These are phyloP conservation scores for Nothopassalora personata DNA, from an alignment of 2,329 filamentous ascomycete genomes.

Conservation along the genomic window DNA sequence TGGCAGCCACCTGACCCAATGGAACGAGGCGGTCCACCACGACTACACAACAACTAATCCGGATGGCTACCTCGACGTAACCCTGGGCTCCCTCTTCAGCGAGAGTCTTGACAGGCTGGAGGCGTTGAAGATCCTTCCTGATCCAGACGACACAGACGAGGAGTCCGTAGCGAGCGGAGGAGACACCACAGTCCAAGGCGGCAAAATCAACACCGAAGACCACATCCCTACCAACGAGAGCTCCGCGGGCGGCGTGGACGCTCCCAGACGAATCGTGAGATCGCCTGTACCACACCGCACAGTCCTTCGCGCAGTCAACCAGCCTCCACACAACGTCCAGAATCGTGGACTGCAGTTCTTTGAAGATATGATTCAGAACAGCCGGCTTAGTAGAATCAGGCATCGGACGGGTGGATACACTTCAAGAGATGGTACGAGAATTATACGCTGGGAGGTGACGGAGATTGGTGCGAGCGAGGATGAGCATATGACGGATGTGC, in stretches of 20 bases:
- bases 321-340: constrained; percentile 21
- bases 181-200: neutral
- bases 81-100: constrained; percentile 68
- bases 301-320: neutral
- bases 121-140: constrained; percentile 66
- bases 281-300: constrained; percentile 13
- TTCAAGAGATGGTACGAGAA: constrained; percentile 59
- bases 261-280: constrained; percentile 1
- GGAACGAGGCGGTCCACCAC: constrained; percentile 59
- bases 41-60: constrained; percentile 42
- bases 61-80: constrained; percentile 77
- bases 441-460: constrained; percentile 76
- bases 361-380: constrained; percentile 72
- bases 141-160: constrained; percentile 30
- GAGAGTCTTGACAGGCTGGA: constrained; percentile 69
- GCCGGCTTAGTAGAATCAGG: constrained; percentile 63
- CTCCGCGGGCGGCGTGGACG: constrained; percentile 1
- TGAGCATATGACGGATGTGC: neutral
- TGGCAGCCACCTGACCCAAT: constrained; percentile 77
- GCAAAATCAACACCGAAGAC: constrained; percentile 10
- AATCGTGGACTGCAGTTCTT: constrained; percentile 73
- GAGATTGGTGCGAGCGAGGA: constrained; percentile 49
- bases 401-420: constrained; percentile 55
- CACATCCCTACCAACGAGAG: constrained; percentile 10
- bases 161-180: constrained; percentile 15